Base-by-base conservation (phyloP, 768 basidiomycete genomes). In the Tylopilus sp. region DNA sequence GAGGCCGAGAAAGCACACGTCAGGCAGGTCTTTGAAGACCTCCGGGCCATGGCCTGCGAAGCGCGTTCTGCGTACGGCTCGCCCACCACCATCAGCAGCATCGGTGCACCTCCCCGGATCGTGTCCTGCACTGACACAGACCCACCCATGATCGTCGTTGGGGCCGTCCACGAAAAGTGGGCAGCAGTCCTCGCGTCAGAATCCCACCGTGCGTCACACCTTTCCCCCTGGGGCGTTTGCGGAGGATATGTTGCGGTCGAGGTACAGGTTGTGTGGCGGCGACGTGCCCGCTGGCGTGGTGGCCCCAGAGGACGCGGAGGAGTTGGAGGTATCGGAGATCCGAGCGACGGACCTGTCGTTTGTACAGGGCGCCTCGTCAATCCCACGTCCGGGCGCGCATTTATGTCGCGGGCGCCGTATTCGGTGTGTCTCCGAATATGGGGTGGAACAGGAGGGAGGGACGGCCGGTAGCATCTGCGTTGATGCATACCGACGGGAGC, bases 401-500 rank as follows among this genome's bases (percentile, higher is more conserved):
- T 30, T 66, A n/a, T 56, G 21, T 66, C 57, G 17, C 57, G 61
- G 7, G 50, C 41, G 20, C 49, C 54, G n/a, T 54, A 51, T 22
- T 64, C 61, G 1, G 59, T 66, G 18, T 68, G 59, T 22, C 47
- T 68, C 56, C 53, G 59, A 21, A 36, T 22, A 13, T 41, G 38
- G 7, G 41, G 31, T 10, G n/a, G 4, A 13, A 22, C 0, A 11
- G 42, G 21, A 12, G 21, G 9, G 25, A 47, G 4, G n/a, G 44
- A 28, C 40, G 26, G 10, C 53, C 53, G 17, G 47, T 56, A 2
- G 59, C 52, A 30, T 55, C 54, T 26, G 59, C 33, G 28, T 13
- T 64, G 40, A 48, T 66, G 47, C 56, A 61, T 52, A 35, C 48
- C 17, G 64, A 61, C 11, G 59, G 59, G 9, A 68, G 53, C 31